Conservation (phyloP, 2,329 filamentous ascomycete species). For the Alternaria metachromatica region DNA sequence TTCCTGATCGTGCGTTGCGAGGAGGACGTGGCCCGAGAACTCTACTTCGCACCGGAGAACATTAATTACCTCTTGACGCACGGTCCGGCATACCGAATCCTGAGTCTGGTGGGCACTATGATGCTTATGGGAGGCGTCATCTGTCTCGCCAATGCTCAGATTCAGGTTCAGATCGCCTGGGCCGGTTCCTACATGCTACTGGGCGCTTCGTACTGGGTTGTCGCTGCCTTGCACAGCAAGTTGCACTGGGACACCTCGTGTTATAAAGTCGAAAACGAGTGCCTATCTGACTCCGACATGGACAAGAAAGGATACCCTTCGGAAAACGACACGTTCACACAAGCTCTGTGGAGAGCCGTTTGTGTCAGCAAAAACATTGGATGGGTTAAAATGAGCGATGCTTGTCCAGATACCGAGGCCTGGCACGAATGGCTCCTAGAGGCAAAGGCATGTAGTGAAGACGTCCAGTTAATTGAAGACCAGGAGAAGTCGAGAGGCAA, state of each 20-base stretch:
- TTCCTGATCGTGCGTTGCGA: slow-evolving; percentile 58
- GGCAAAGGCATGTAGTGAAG: slow-evolving; percentile 35
- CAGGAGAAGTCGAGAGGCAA: slow-evolving; percentile 15
- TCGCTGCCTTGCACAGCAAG: slow-evolving; percentile 56
- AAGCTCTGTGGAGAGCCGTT: slow-evolving; percentile 59
- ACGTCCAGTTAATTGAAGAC: slow-evolving; percentile 17
- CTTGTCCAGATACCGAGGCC: slow-evolving; percentile 50
- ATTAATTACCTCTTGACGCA: slow-evolving; percentile 55
- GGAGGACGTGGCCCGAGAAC: slow-evolving; percentile 58
- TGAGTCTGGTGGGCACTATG: slow-evolving; percentile 58
- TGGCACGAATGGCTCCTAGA: slow-evolving; percentile 53
- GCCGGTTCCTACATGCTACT: slow-evolving; percentile 58
- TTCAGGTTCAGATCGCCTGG: slow-evolving; percentile 57
- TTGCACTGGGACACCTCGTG: slow-evolving; percentile 58
- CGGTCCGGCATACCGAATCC: slow-evolving; percentile 52
- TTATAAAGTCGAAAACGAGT: slow-evolving; percentile 51
- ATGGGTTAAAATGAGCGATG: slow-evolving; percentile 53
- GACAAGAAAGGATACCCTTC: slow-evolving; percentile 41
- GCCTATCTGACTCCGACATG: slow-evolving; percentile 44
- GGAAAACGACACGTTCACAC: slow-evolving; percentile 51
- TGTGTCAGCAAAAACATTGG: slow-evolving; percentile 52
- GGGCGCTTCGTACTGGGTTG: slow-evolving; percentile 59
- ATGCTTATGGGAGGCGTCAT: slow-evolving; percentile 62
- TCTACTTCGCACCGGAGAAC: slow-evolving; percentile 60
- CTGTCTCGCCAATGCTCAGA: slow-evolving; percentile 57